A percentile compares a stretch with the other conserved stretches of the same genome.
These are phyloP conservation scores for Penicillium flavigenum DNA, from an alignment of 495 filamentous ascomycete genomes.

Conservation along the genomic window DNA sequence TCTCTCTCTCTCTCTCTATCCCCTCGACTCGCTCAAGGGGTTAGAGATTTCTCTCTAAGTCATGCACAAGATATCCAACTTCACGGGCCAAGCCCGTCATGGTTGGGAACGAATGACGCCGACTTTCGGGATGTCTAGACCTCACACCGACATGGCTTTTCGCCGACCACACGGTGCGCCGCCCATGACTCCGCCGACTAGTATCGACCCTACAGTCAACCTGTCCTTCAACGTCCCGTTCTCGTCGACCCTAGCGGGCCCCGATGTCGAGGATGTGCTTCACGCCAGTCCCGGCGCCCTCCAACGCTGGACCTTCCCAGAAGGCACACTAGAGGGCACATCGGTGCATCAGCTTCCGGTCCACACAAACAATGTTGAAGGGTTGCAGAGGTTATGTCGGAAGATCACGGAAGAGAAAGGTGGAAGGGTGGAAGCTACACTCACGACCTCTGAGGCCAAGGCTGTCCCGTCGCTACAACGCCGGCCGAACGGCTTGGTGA, in stretches of 20 bases:
- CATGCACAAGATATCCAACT: constrained; percentile 94
- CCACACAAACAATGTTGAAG: constrained; percentile 78
- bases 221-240: constrained; percentile 95
- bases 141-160: constrained; percentile 72
- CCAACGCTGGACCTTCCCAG: constrained; percentile 87
- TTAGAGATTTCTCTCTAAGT: constrained; percentile 37
- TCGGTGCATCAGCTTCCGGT: constrained; percentile 84
- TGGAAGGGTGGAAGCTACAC: constrained; percentile 73
- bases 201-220: constrained; percentile 67
- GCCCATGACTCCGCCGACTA: constrained; percentile 62
- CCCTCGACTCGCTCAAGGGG: constrained; percentile 45
- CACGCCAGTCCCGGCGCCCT: constrained; percentile 81
- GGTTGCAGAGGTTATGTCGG: constrained; percentile 71
- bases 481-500: constrained; percentile 72
- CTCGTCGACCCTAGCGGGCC: constrained; percentile 83
- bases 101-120: constrained; percentile 90
- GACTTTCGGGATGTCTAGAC: constrained; percentile 75
- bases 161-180: constrained; percentile 68
- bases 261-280: constrained; percentile 86
- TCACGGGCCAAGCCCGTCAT: constrained; percentile 77
- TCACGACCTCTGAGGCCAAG: constrained; percentile 81
- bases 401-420: constrained; percentile 70
- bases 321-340: constrained; percentile 76
- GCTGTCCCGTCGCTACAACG: constrained; percentile 63
- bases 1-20: constrained; percentile 39